phyloP scores from a whole-genome alignment of 768 basidiomycete species.

The Astraeus odoratus region DNA sequence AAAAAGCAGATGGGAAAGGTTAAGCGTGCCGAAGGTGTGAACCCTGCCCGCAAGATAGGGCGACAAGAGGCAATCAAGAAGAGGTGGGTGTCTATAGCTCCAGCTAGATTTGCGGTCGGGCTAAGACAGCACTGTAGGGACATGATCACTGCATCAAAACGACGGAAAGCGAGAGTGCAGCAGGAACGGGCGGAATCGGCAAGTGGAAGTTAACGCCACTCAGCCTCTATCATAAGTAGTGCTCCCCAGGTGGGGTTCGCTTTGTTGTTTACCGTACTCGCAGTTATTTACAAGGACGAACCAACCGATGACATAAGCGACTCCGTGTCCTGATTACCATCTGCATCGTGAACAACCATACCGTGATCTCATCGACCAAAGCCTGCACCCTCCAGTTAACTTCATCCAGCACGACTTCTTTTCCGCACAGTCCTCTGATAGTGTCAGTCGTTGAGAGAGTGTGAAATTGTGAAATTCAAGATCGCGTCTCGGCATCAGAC shows the following conservation, averaged over 20 bases:
- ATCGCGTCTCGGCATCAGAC: too few relatives aligned
- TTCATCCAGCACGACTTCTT: too few relatives aligned
- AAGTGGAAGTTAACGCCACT: conserved; percentile 7
- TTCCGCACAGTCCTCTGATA: too few relatives aligned
- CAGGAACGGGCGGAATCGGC: not conserved
- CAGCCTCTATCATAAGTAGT: not conserved
- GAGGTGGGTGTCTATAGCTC: conserved; percentile 36
- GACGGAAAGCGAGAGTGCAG: conserved; percentile 42
- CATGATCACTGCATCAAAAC: conserved; percentile 71
- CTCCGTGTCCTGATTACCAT: too few relatives aligned
- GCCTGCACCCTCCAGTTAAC: too few relatives aligned
- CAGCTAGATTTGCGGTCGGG: not conserved
- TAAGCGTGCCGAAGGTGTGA: conserved; percentile 71
- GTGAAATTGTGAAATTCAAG: too few relatives aligned
- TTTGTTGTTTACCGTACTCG: not conserved
- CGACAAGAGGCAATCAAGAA: conserved; percentile 67
- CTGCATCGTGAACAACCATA: too few relatives aligned
- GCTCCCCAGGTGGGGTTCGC: not conserved
- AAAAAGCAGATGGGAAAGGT: conserved; percentile 79
- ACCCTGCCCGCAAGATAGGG: conserved; percentile 61
- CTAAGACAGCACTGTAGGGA: conserved; percentile 40
- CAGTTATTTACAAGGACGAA: too few relatives aligned
- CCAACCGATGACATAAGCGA: too few relatives aligned
- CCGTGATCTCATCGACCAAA: too few relatives aligned
- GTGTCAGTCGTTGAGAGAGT: too few relatives aligned